Conservation (phyloP, 257 asterid species). For the Penstemon davidsonii region DNA sequence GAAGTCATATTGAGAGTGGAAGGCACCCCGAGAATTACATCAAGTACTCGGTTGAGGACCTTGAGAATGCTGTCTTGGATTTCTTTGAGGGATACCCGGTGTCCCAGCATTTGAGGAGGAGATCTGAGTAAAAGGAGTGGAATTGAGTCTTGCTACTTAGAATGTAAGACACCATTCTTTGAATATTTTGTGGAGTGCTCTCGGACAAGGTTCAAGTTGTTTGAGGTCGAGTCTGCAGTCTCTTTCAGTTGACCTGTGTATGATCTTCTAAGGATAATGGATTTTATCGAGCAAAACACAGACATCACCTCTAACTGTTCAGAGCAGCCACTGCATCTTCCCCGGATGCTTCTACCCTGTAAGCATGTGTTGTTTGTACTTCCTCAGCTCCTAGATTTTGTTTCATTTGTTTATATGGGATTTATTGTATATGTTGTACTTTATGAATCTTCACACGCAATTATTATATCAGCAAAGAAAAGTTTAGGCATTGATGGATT, state of each 20-base stretch:
- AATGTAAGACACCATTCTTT: constrained; percentile 68
- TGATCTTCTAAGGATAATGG: constrained; percentile 26
- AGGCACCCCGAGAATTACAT: constrained; percentile 48
- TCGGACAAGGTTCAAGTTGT: constrained; percentile 47
- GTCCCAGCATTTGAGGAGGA: constrained; percentile 71
- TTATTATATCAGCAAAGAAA: constrained; percentile 33
- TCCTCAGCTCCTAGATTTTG: constrained; percentile 44
- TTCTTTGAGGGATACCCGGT: constrained; percentile 54
- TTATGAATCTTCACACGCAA: constrained; percentile 32
- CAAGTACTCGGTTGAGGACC: constrained; percentile 50
- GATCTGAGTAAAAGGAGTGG: constrained; percentile 49
- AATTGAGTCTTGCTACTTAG: constrained; percentile 38
- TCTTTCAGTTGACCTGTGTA: constrained; percentile 17
- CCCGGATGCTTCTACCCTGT: constrained; percentile 63
- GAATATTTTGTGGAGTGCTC: constrained; percentile 56
- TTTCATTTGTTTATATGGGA: constrained; percentile 55
- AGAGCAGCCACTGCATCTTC: constrained; percentile 45
- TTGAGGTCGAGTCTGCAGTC: constrained; percentile 29
- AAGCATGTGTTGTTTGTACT: constrained; percentile 62
- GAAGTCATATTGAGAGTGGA: constrained; percentile 51
- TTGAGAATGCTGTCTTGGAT: constrained; percentile 44
- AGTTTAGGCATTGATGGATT: constrained; percentile 20
- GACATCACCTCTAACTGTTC: constrained; percentile 28
- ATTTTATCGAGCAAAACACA: constrained; percentile 29
- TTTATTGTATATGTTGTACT: constrained; percentile 46